Evolutionary conservation across 148 eudicot species (phyloP).

Genomic region (Gaultheria prostrata): DNA sequence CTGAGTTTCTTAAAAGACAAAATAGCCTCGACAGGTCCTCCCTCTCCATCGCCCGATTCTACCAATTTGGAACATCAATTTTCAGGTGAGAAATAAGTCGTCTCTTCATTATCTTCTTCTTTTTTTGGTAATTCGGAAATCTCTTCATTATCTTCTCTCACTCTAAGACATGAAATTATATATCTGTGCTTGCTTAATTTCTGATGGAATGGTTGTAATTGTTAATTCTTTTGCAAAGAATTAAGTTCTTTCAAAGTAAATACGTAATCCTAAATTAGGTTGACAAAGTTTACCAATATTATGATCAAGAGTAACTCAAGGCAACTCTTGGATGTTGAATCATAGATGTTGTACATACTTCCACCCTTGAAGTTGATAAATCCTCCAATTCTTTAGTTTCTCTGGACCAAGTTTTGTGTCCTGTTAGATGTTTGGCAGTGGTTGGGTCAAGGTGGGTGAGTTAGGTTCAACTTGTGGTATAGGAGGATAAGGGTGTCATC

Average conservation of each 20-base stretch:
- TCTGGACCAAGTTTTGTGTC: neutral
- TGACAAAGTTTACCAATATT: too few species aligned
- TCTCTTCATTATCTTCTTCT: too few species aligned
- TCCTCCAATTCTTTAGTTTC: neutral
- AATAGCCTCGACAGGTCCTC: neutral
- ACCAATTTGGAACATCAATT: neutral
- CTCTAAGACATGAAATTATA: neutral
- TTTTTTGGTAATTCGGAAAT: too few species aligned
- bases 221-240: neutral
- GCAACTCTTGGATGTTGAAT: neutral
- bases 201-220: neutral
- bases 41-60: neutral
- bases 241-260: too few species aligned
- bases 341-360: neutral
- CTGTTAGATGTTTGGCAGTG: neutral
- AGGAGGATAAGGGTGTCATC: neutral
- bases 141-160: neutral
- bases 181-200: neutral
- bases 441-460: neutral
- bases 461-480: neutral
- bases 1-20: neutral
- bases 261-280: neutral
- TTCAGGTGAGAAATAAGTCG: slow-evolving; percentile 10
- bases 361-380: neutral
- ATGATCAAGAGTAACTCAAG: too few species aligned